Evolutionary conservation across 805 yeast genomes (phyloP).

Genomic region (Candida sithepensis): DNA sequence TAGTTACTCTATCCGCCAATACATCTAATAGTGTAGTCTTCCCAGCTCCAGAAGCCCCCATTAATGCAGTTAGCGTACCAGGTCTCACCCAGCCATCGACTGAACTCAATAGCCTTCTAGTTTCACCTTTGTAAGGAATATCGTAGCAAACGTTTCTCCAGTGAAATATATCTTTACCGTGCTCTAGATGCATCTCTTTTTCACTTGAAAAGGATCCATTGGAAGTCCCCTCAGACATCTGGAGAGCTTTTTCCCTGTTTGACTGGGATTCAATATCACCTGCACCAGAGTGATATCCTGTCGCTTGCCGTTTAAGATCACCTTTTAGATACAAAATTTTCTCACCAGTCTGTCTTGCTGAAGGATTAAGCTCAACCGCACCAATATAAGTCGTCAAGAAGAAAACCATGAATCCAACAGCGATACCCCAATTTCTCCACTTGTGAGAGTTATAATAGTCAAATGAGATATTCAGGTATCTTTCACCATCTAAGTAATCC

Average conservation of each 20-base stretch:
- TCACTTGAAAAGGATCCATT: conserved; percentile 27
- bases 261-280: conserved; percentile 21
- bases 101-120: conserved; percentile 51
- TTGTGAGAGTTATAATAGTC: conserved; percentile 51
- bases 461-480: conserved; percentile 48
- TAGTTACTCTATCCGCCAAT: conserved; percentile 45
- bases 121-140: conserved; percentile 52
- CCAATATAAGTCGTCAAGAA: conserved; percentile 49
- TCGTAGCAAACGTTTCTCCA: conserved; percentile 72
- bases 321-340: conserved; percentile 48
- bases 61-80: conserved; percentile 68
- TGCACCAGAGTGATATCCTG: conserved; percentile 18
- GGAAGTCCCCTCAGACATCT: conserved; percentile 17
- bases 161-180: conserved; percentile 52
- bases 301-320: conserved; percentile 38
- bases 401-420: conserved; percentile 47
- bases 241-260: conserved; percentile 9
- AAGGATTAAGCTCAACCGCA: conserved; percentile 50
- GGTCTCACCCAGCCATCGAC: conserved; percentile 82
- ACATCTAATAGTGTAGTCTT: conserved; percentile 51
- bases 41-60: conserved; percentile 61
- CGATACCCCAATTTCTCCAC: conserved; percentile 78
- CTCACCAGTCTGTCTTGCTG: conserved; percentile 63
- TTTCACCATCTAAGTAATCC: conserved; percentile 46
- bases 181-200: conserved; percentile 7